Evolutionary conservation across 768 basidiomycete species (phyloP).

Genomic region (Pulveroboletus frians): DNA sequence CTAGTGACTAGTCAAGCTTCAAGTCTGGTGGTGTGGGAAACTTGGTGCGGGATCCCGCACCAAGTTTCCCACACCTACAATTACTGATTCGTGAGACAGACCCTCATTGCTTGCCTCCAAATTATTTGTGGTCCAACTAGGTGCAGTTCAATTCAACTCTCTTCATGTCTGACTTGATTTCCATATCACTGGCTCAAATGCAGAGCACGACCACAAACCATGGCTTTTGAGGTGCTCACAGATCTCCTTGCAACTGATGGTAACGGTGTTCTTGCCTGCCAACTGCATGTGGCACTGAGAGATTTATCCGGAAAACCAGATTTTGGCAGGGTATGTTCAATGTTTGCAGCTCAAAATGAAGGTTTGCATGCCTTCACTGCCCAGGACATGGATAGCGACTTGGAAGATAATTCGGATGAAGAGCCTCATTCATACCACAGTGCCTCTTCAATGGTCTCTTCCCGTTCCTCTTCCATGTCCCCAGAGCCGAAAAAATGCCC

Average conservation of each 20-base stretch:
- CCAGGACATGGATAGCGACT: conserved; percentile 14
- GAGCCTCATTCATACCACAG: conserved; percentile 7
- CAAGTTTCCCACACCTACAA: too few species aligned
- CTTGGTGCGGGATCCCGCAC: too few species aligned
- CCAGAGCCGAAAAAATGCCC: conserved; percentile 7
- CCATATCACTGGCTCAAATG: conserved; percentile 21
- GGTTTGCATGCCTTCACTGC: too few species aligned
- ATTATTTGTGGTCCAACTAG: too few species aligned
- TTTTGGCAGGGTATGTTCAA: conserved; percentile 27
- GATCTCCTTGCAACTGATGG: conserved; percentile 30
- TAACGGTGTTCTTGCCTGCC: too few species aligned
- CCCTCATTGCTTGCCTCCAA: too few species aligned
- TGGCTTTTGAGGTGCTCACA: conserved; percentile 26
- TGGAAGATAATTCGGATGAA: too few species aligned
- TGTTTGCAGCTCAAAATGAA: conserved; percentile 21
- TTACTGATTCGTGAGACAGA: too few species aligned
- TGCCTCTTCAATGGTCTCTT: conserved; percentile 6
- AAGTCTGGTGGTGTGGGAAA: too few species aligned
- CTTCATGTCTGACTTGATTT: conserved; percentile 21
- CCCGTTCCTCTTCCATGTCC: conserved; percentile 14
- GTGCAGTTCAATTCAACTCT: background rate
- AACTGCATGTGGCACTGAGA: conserved; percentile 20
- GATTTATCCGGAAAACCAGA: conserved; percentile 29
- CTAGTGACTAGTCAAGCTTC: too few species aligned
- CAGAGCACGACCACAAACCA: conserved; percentile 16